Evolutionary conservation across 2,329 filamentous ascomycete genomes (phyloP).

Genomic region (Thyridium curvatum): DNA sequence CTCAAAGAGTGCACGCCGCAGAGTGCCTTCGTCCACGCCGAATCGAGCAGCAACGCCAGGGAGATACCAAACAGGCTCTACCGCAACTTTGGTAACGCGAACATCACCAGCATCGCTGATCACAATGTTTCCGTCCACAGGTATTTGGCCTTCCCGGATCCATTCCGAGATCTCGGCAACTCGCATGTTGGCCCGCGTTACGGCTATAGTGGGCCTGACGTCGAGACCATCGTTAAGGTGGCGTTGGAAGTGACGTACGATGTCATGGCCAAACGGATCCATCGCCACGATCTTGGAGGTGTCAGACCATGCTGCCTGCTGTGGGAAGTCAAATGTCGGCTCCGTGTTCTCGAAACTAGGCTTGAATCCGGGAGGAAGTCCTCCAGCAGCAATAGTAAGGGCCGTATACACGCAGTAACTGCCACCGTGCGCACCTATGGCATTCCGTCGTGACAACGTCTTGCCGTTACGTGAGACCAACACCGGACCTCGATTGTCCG

Average conservation of each 20-base stretch:
- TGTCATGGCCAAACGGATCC: conserved; percentile 88
- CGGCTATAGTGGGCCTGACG: conserved; percentile 82
- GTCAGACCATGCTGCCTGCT: conserved; percentile 84
- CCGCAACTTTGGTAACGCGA: conserved; percentile 91
- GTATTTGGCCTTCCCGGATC: background rate
- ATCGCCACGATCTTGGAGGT: conserved; percentile 94
- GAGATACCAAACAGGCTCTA: conserved; percentile 85
- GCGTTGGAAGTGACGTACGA: conserved; percentile 77
- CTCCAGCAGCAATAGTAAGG: conserved; percentile 83
- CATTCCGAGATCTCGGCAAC: conserved; percentile 16
- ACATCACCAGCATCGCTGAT: conserved; percentile 79
- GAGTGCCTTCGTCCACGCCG: conserved; percentile 84
- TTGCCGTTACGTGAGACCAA: conserved; percentile 72
- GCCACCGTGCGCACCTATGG: conserved; percentile 58
- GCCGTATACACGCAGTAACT: conserved; percentile 97
- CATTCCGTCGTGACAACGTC: conserved; percentile 76
- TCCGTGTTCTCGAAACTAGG: conserved; percentile 69
- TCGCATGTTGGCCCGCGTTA: conserved; percentile 92
- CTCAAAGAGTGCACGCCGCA: conserved; percentile 85
- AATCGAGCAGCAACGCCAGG: conserved; percentile 88
- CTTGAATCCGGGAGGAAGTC: conserved; percentile 64
- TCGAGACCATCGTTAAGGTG: conserved; percentile 75
- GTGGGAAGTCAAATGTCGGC: conserved; percentile 82
- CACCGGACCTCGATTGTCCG: conserved; percentile 73
- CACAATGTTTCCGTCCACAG: conserved; percentile 78